Evolutionary conservation across 306 rosid species (phyloP), one percentile per base, ranked within the genome.

Genomic region (Quercus variabilis): DNA sequence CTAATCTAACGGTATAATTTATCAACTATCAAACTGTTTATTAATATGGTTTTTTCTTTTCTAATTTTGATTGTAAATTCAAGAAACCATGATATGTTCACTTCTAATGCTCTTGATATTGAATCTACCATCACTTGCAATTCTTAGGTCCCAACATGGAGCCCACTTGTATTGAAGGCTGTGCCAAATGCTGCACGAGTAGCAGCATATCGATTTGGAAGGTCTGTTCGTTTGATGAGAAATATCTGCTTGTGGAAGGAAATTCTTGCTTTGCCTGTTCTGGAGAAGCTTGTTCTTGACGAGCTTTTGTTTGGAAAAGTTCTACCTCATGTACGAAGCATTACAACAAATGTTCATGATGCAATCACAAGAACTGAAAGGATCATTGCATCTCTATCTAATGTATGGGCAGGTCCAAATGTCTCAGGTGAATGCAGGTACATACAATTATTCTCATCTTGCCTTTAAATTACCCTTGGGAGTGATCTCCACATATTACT

Each of bases 221-320:
- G 86, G 86, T 90, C 98, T 33, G 95, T 95, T 78, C 92, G 99
- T 59, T 83, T 95, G 83, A 75, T 95, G 90, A 91, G 88, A 87
- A 95, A 91, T 83, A 91, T 92, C 80, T 87, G 97, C 86, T 69
- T 87, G 88, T 95, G 99, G 97, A 92, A 95, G 85, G 99, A 92
- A 41, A 72, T 94, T 55, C 88, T 94, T 72, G 90, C 98, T 60
- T 76, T 86, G 89, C 82, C 94, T 31, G 88, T 92, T 69, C 73
- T 94, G 67, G 97, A 92, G 86, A 92, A 92, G 89, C 93, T 94
- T 82, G 99, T 90, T 64, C 90, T 94, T 73, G 97, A 94, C 75
- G 99, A 90, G 71, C 97, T 94, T 79, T 83, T 94, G 84, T 91
- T 75, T 52, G 95, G 88, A 63, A 94, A 92, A 81, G 80, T 92